Conservation (phyloP, 176 grass and related monocot genomes). For the Leersia perrieri region DNA sequence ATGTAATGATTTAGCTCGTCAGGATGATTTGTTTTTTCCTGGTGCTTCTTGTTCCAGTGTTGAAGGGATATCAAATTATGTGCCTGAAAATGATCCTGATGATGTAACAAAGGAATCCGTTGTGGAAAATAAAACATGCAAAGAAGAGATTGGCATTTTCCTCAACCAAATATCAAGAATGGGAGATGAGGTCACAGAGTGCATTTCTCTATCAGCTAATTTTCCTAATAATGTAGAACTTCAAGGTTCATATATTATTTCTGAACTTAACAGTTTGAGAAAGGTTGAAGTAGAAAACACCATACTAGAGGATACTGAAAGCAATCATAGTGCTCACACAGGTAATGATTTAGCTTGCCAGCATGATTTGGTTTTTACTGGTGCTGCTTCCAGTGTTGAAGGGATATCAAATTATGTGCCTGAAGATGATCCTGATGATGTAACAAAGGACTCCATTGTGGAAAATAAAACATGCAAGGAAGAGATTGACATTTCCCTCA, state of each 20-base stretch:
- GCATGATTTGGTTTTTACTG: conserved; percentile 22
- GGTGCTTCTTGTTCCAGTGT: conserved; percentile 22
- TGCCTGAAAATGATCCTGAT: conserved; percentile 27
- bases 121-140: conserved; percentile 34
- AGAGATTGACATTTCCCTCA: conserved; percentile 36
- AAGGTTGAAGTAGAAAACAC: conserved; percentile 16
- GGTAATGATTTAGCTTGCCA: conserved; percentile 31
- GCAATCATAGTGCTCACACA: conserved; percentile 1
- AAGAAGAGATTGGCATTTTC: conserved; percentile 31
- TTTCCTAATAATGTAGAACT: conserved; percentile 14
- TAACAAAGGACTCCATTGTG: conserved; percentile 22
- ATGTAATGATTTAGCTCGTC: conserved; percentile 25
- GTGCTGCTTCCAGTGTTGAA: conserved; percentile 31
- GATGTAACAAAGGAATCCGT: conserved; percentile 11
- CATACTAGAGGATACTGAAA: background rate
- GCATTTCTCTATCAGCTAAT: conserved; percentile 11
- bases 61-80: conserved; percentile 28
- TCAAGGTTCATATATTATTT: conserved; percentile 6
- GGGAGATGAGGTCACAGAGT: background rate
- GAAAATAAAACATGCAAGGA: conserved; percentile 28
- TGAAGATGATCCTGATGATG: conserved; percentile 20
- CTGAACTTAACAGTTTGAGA: conserved; percentile 24
- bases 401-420: conserved; percentile 24
- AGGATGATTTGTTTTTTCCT: conserved; percentile 25
- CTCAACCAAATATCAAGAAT: conserved; percentile 24